These are phyloP conservation scores for Trebouxia sp. DNA, from an alignment of 139 green algal species.

Conservation along the genomic window DNA sequence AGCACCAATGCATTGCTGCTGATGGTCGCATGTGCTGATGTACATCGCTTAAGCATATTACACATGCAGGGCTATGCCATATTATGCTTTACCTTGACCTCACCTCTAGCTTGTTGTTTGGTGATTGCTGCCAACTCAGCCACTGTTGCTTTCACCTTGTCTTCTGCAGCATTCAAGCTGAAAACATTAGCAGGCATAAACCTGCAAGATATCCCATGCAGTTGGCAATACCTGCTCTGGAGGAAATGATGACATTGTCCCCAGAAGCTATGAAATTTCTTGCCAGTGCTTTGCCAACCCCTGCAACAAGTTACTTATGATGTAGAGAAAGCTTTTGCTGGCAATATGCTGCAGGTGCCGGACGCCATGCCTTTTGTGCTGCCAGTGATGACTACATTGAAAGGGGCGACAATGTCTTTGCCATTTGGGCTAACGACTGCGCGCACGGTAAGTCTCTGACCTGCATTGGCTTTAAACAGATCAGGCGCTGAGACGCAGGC, in stretches of 20 bases:
- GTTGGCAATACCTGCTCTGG: slow-evolving; percentile 47
- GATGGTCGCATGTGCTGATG: too few species aligned
- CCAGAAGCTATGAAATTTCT: slow-evolving; percentile 71
- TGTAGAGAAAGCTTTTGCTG: neutral
- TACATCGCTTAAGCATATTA: too few species aligned
- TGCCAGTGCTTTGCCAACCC: slow-evolving; percentile 81
- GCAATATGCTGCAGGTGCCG: neutral
- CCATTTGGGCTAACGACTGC: neutral
- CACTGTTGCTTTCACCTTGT: slow-evolving; percentile 48
- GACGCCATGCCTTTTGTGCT: slow-evolving; percentile 41
- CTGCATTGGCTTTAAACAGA: too few species aligned
- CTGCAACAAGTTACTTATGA: slow-evolving; percentile 34
- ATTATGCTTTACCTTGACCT: slow-evolving; percentile 8
- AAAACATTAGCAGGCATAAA: neutral
- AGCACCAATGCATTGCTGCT: too few species aligned
- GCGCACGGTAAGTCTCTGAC: too few species aligned
- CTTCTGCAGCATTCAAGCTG: slow-evolving; percentile 25
- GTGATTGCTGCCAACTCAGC: slow-evolving; percentile 49
- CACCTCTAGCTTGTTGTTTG: neutral
- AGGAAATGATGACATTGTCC: slow-evolving; percentile 79
- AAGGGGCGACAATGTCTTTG: slow-evolving; percentile 35
- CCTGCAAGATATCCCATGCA: neutral
- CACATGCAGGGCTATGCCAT: too few species aligned
- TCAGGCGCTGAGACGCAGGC: too few species aligned
- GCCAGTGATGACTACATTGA: slow-evolving; percentile 61